These are phyloP conservation scores for Gynandropsis gynandra DNA, from an alignment of 345 rosid species.

Conservation along the genomic window DNA sequence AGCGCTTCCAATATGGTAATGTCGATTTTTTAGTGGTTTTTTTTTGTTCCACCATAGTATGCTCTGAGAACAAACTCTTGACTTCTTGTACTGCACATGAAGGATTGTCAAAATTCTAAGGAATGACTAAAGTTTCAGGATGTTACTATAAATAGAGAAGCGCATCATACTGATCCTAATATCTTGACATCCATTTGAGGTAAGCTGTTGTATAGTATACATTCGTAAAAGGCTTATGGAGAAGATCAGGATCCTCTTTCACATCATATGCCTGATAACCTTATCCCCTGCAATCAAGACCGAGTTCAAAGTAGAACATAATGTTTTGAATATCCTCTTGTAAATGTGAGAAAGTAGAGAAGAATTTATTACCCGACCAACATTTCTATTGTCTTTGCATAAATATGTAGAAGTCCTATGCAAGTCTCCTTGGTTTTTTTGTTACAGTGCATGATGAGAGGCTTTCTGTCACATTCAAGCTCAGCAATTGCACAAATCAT, in stretches of 20 bases:
- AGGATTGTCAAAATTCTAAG: constrained; percentile 14
- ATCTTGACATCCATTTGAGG: constrained; percentile 71
- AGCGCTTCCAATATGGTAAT: constrained; percentile 74
- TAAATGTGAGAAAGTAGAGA: no score
- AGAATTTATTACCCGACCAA: no score
- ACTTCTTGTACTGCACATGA: constrained; percentile 56
- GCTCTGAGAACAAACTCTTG: constrained; percentile 91
- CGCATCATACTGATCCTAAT: constrained; percentile 48
- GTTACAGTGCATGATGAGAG: no score
- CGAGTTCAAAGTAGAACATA: constrained; percentile 10
- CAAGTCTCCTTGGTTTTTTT: no score
- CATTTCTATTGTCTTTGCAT: no score
- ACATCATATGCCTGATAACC: constrained; percentile 53
- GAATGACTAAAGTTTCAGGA: background rate
- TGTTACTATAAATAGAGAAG: constrained; percentile 2
- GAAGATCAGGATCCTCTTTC: constrained; percentile 50
- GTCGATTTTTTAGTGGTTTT: constrained; percentile 82
- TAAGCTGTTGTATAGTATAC: constrained; percentile 87
- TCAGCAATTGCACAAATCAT: no score
- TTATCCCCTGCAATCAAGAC: constrained; percentile 45
- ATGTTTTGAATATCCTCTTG: background rate
- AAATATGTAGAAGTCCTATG: no score
- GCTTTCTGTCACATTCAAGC: no score
- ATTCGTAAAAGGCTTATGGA: constrained; percentile 69
- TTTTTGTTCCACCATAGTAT: constrained; percentile 68